phyloP scores from a whole-genome alignment of 129 eudicot genomes.

The Flaveria ramosissima region DNA sequence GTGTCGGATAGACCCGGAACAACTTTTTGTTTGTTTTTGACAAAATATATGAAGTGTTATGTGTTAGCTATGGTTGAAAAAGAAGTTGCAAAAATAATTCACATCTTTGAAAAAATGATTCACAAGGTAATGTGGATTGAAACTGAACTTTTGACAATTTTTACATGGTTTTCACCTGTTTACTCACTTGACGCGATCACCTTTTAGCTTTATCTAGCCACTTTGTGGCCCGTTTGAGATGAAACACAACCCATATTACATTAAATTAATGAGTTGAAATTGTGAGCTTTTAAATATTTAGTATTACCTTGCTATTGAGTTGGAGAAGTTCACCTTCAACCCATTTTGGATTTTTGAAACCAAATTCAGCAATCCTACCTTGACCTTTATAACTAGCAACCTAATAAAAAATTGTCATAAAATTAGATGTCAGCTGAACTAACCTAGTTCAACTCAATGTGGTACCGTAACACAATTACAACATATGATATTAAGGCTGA shows the following conservation, averaged over 20 bases:
- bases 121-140: too few species aligned
- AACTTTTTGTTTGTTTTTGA: too few species aligned
- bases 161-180: too few species aligned
- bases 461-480: constrained; percentile 5
- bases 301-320: constrained; percentile 94
- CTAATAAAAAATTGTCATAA: constrained; percentile 39
- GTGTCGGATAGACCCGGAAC: neutral
- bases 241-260: neutral
- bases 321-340: constrained; percentile 99
- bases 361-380: constrained; percentile 95
- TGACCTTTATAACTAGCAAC: constrained; percentile 88
- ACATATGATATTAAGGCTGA: neutral
- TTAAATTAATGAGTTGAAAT: neutral
- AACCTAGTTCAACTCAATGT: neutral
- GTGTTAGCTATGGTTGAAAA: too few species aligned
- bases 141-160: too few species aligned
- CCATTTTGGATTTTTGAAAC: constrained; percentile 86
- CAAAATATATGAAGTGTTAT: too few species aligned
- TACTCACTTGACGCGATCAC: too few species aligned
- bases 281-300: neutral
- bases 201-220: too few species aligned
- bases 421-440: neutral
- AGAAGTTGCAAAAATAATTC: too few species aligned
- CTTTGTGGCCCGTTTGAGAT: neutral
- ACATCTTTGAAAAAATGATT: too few species aligned